phyloP scores from a whole-genome alignment of 768 basidiomycete genomes.

The Boletus edulis region DNA sequence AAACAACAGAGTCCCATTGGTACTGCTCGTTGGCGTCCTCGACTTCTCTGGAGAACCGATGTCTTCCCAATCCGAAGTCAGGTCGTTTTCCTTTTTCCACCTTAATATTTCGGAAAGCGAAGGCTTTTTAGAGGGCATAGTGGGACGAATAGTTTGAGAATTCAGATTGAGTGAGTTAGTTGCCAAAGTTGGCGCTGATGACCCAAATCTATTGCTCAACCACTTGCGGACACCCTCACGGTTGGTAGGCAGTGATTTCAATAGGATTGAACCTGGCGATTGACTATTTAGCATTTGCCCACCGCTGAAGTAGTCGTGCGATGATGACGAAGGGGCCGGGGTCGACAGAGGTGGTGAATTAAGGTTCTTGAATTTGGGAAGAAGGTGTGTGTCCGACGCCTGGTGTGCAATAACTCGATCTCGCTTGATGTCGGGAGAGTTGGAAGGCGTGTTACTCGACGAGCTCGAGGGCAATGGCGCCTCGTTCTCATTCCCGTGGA shows the following conservation, averaged over 20 bases:
- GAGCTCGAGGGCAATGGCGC: constrained; percentile 45
- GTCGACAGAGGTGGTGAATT: constrained; percentile 41
- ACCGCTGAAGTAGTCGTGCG: constrained; percentile 50
- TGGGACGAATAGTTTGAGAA: constrained; percentile 34
- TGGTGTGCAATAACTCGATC: constrained; percentile 69
- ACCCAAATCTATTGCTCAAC: constrained; percentile 60
- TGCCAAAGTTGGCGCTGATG: constrained; percentile 39
- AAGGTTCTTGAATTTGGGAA: constrained; percentile 47
- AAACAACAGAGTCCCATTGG: constrained; percentile 34
- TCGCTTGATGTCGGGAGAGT: constrained; percentile 48
- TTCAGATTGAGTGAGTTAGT: constrained; percentile 35
- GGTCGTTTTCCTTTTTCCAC: constrained; percentile 53
- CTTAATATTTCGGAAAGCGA: constrained; percentile 66
- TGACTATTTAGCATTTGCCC: constrained; percentile 27
- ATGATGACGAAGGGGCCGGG: constrained; percentile 41
- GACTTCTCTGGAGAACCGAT: constrained; percentile 42
- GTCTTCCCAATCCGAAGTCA: constrained; percentile 67
- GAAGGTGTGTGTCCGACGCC: constrained; percentile 64
- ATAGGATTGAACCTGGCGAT: constrained; percentile 36
- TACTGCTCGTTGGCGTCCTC: constrained; percentile 48
- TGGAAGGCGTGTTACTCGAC: constrained; percentile 48
- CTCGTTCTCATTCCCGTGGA: constrained; percentile 44
- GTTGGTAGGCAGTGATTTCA: constrained; percentile 61
- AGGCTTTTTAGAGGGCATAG: constrained; percentile 54
- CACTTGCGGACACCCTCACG: constrained; percentile 80